Evolutionary conservation across 202 grass and related monocot genomes (phyloP), one percentile per base, ranked within the genome.

Genomic region (Carex arenaria): DNA sequence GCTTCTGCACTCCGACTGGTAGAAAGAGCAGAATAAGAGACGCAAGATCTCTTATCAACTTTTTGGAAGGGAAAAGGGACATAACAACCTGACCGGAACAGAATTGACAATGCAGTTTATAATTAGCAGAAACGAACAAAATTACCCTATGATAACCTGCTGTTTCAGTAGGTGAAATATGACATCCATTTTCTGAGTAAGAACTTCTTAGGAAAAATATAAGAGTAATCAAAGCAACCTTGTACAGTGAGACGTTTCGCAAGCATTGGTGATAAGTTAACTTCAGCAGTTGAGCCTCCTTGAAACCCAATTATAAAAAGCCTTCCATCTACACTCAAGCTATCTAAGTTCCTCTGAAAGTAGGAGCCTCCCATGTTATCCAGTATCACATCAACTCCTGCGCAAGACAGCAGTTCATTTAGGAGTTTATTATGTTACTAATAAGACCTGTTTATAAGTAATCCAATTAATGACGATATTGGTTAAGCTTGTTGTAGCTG

Each of bases 321-420:
- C 84, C 92, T 93, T 8, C 95, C 95, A 92, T 93, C 92, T 43
- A 93, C 49, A 78, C 66, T 81, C 85, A 98, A 85, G 87, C 88
- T 89, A 32, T 93, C 90, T 54, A 95, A 67, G 49, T 98, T 95
- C 66, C 83, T 88, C 68, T 95, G 90, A 43, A 92, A 81, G 84
- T 95, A 98, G 15, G 73, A 81, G 28, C 80, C 95, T 0, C 93
- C 91, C 9, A 98, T 82, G 52, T 89, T 95, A 80, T 98, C 95
- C 59, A 98, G 75, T 90, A 98, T 89, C 20, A 98, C 95, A 90
- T 98, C 92, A 85, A 95, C 91, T 18, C 91, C 90, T 98, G 83
- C 17, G 61, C 20, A 55, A 51, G 45, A 53, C 3, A 56, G 23
- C 4, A 80, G 28, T 23, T 15, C 66, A 54, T 59, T 83, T 71